Evolutionary conservation across 148 eudicot species (phyloP).

Genomic region (Fagopyrum tataricum): DNA sequence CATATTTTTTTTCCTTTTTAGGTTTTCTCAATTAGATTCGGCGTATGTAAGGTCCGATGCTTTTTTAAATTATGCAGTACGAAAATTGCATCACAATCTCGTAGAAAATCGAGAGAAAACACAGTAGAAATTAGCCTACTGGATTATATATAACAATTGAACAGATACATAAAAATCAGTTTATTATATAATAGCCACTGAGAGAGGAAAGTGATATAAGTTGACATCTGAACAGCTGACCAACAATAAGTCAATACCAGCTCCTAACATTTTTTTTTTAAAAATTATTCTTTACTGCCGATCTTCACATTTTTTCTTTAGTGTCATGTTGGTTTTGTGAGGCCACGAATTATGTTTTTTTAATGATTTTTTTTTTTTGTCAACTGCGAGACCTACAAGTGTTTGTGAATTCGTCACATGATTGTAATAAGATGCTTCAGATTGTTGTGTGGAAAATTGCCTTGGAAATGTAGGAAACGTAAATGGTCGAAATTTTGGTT

Average conservation of each 20-base stretch:
- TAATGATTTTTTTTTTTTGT: not conserved
- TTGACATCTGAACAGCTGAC: not conserved
- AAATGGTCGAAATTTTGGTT: not conserved
- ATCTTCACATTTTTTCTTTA: not conserved
- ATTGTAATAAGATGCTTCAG: not conserved
- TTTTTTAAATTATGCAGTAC: not conserved
- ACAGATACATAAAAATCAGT: too few species aligned
- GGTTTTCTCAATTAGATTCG: not conserved
- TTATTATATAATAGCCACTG: not conserved
- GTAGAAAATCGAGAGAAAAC: not conserved
- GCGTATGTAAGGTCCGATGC: not conserved
- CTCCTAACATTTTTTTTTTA: not conserved
- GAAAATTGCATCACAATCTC: not conserved
- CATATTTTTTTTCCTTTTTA: not conserved
- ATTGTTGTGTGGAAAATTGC: not conserved
- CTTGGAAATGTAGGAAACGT: not conserved
- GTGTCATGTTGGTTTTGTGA: not conserved
- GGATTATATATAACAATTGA: not conserved
- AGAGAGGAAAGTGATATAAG: not conserved
- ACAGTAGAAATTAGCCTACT: not conserved
- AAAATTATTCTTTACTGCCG: not conserved
- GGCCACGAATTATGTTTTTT: not conserved
- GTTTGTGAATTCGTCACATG: not conserved
- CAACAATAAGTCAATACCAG: not conserved
- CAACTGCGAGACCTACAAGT: not conserved